Base-by-base conservation (phyloP, 305 asterid genomes). In the Andrographis paniculata region DNA sequence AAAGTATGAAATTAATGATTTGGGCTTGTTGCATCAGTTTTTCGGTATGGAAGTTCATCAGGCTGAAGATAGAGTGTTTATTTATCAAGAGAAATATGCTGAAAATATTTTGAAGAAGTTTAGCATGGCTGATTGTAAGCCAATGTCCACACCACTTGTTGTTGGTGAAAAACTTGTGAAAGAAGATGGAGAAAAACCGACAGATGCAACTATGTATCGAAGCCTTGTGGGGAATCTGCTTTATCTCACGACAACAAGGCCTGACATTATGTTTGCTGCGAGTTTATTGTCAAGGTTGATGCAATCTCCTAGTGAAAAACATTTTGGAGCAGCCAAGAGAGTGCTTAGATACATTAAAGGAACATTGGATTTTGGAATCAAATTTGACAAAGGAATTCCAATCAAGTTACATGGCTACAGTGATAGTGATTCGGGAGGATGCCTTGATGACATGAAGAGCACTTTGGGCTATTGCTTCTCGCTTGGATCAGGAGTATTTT, bases 351-450 rank as follows among this genome's bases (percentile, higher is more conserved):
- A 42, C 18, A 23, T 42, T 5, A 42, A 21, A 42, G 21, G 48
- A 4, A 42, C 48, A 16, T 17, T 42, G n/a, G n/a, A 42, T 42
- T 42, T 42, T 42, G 48, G 48, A 1, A 10, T 42, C n/a, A 10
- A 21, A 10, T 1, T 42, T 21, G 14, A 9, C 30, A 42, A 10
- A 1, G 22, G 20, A 1, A 11, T 13, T 9, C 2, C 11, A 13
- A 9, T 16, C 3, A 2, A 9, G 14, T 14, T 41, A 18, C 48
- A 42, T 10, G 21, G 23, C 5, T 42, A 17, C 9, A 9, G 17
- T 3, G 48, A 42, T 12, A 42, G 48, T 42, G 48, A 17, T 21
- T 42, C n/a, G n/a, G n/a, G 48, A 23, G 48, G 48, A 6, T 17
- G 23, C 18, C 14, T 42, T 16, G 48, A 42, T 17, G 48, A 42